Conservation (phyloP, 2,329 filamentous ascomycete species). For the Penicillium rolfsii region DNA sequence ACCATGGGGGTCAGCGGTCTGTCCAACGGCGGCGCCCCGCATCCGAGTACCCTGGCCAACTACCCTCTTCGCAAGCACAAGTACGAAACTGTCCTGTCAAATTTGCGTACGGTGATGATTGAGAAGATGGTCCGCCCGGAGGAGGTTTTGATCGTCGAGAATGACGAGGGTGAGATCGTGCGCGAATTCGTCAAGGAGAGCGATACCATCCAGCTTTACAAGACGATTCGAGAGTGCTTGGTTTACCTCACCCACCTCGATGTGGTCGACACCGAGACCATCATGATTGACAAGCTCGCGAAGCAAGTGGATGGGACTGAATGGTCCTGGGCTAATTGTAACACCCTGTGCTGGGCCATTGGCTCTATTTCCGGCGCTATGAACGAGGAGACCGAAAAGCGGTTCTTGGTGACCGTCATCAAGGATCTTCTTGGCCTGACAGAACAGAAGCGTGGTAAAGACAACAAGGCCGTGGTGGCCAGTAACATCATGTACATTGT, state of each 20-base stretch:
- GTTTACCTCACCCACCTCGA: constrained; percentile 98
- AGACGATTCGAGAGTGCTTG: constrained; percentile 94
- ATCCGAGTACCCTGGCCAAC: constrained; percentile 81
- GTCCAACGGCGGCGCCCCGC: constrained; percentile 79
- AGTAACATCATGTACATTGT: constrained; percentile 99
- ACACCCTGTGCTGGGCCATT: constrained; percentile 98
- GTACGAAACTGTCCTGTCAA: constrained; percentile 91
- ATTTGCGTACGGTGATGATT: constrained; percentile 96
- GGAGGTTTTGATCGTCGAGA: constrained; percentile 98
- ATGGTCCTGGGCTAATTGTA: constrained; percentile 99
- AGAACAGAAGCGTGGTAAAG: constrained; percentile 98
- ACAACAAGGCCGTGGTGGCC: constrained; percentile 98
- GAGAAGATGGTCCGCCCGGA: constrained; percentile 99
- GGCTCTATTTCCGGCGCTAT: constrained; percentile 98
- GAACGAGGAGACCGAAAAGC: constrained; percentile 99
- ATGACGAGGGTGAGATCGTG: constrained; percentile 98
- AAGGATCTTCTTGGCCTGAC: constrained; percentile 96
- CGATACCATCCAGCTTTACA: constrained; percentile 98
- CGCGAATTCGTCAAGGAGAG: constrained; percentile 99
- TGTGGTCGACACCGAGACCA: constrained; percentile 94
- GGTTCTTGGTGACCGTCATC: constrained; percentile 97
- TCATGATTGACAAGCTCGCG: constrained; percentile 98
- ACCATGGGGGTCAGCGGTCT: constrained; percentile 72
- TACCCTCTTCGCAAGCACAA: constrained; percentile 97
- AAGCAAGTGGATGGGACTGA: constrained; percentile 93